These are phyloP conservation scores for Aspergillus haitiensis DNA, from an alignment of 495 filamentous ascomycete genomes.

Conservation along the genomic window DNA sequence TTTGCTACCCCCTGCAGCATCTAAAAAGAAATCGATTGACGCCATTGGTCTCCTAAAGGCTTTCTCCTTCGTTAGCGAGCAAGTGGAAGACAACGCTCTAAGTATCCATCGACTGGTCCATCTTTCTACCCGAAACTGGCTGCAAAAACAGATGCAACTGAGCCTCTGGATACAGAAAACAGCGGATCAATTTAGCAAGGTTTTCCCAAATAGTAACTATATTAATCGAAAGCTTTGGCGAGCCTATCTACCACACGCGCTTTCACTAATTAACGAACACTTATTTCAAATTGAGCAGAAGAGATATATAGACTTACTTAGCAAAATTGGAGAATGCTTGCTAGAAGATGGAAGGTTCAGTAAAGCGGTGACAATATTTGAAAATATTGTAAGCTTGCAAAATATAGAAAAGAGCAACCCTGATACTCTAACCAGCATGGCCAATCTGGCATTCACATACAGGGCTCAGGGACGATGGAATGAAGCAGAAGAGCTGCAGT, in stretches of 20 bases:
- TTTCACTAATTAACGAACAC: background rate
- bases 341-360: background rate
- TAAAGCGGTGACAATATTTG: background rate
- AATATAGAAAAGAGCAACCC: too few species aligned
- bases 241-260: slow-evolving; percentile 5
- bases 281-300: background rate
- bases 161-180: background rate
- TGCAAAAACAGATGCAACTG: background rate
- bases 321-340: background rate
- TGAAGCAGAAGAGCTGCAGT: slow-evolving; percentile 31
- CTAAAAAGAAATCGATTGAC: slow-evolving; percentile 9
- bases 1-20: slow-evolving; percentile 14
- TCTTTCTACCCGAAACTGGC: slow-evolving; percentile 27
- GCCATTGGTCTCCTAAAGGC: slow-evolving; percentile 27
- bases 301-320: background rate
- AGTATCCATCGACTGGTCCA: slow-evolving; percentile 24
- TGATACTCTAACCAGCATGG: too few species aligned
- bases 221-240: slow-evolving; percentile 5
- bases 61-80: slow-evolving; percentile 25
- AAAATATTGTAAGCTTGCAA: too few species aligned
- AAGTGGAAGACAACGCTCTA: slow-evolving; percentile 4
- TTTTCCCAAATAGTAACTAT: background rate
- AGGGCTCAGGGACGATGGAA: slow-evolving; percentile 27
- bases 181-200: background rate
- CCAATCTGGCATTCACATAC: too few species aligned